Evolutionary conservation across 768 basidiomycete genomes (phyloP), one percentile per base, ranked within the genome.

Genomic region (Stropharia rugosoannulata): DNA sequence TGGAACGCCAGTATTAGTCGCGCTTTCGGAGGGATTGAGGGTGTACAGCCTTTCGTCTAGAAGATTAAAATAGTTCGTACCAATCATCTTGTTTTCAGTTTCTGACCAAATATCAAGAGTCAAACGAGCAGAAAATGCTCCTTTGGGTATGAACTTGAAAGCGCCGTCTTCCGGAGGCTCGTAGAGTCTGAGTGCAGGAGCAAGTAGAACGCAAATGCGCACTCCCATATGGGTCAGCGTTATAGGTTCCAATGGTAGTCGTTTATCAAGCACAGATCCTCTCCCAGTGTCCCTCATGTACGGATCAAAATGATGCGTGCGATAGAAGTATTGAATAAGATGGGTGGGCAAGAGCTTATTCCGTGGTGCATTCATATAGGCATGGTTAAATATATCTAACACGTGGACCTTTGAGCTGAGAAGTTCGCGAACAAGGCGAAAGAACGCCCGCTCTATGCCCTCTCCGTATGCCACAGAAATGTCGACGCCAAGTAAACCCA

Each of bases 391-490:
- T 11, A 51, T 12, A 18, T 51, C 50, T 5, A 51, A n/a, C 7
- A 51, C 25, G 29, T 51, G 22, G 3, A 27, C n/a, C 4, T 38
- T 40, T 15, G 50, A 40, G 6, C 10, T 40, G 7, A 51, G 25
- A 2, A 51, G 13, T 22, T 41, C 50, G 2, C 36, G 39, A 2
- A 51, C 39, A 25, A 51, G 50, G 16, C 50, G 39, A 13, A 29
- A 51, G 19, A 57, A 58, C 15, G 57, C 51, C 7, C 32, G 38
- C 2, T 36, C 51, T 2, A 40, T 38, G 11, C 57, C 57, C 29
- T 58, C 57, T 2, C 57, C 57, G 37, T 58, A 58, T 4, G 51
- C 51, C 7, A 49, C 42, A 4, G 57, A 43, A 10, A 58, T 32
- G 13, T 39, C 47, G 27, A 58, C 47, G 9, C 47, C 41, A n/a